phyloP scores from a whole-genome alignment of 2,329 filamentous ascomycete species.

The Phoma sp. region DNA sequence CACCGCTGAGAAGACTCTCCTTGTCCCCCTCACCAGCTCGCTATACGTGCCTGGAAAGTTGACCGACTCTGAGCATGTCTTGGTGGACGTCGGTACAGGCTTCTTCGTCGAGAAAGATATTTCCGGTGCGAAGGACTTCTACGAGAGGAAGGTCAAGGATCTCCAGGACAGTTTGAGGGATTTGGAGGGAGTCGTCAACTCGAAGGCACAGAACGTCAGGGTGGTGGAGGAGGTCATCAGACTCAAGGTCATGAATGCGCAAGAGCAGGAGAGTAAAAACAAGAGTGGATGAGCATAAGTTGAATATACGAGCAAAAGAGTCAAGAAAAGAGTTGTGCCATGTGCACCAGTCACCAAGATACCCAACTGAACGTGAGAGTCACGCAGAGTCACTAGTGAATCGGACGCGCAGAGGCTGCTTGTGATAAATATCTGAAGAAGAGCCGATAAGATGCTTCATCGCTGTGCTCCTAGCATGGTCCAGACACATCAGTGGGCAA shows the following conservation, averaged over 20 bases:
- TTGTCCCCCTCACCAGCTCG: slow-evolving; percentile 94
- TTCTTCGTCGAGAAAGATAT: slow-evolving; percentile 89
- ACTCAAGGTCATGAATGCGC: slow-evolving; percentile 44
- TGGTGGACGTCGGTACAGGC: slow-evolving; percentile 92
- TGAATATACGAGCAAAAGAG: not conserved
- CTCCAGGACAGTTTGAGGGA: slow-evolving; percentile 69
- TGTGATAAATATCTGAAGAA: too few relatives aligned
- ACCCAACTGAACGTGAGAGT: not conserved
- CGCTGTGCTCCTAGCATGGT: not conserved
- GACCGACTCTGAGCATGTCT: slow-evolving; percentile 50
- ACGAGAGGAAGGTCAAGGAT: slow-evolving; percentile 70
- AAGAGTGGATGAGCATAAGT: slow-evolving; percentile 23
- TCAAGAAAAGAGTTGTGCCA: not conserved
- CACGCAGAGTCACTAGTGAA: too few relatives aligned
- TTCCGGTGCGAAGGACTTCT: slow-evolving; percentile 69
- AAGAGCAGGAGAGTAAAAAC: slow-evolving; percentile 36
- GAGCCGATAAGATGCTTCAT: too few relatives aligned
- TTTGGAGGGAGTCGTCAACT: slow-evolving; percentile 70
- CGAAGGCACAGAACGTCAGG: slow-evolving; percentile 83
- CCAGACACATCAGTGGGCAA: not conserved
- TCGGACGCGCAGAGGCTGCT: not conserved
- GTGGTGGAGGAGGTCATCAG: slow-evolving; percentile 78
- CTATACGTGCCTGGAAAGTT: slow-evolving; percentile 89
- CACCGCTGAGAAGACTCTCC: slow-evolving; percentile 63
- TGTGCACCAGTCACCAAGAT: not conserved